Conservation (phyloP, 164 flowering plant genomes). For the Chloranthus sessilifolius region DNA sequence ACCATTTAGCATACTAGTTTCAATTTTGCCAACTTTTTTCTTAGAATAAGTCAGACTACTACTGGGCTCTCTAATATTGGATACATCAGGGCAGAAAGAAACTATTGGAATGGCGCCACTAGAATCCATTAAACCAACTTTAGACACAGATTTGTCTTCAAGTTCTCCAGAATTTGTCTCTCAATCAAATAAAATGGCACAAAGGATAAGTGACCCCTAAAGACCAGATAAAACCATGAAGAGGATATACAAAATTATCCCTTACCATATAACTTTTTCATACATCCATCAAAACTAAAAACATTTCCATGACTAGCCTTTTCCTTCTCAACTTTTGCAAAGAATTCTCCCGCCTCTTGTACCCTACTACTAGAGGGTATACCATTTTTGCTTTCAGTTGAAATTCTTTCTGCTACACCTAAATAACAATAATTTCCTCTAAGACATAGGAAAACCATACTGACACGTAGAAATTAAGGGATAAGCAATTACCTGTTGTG, state of each 20-base stretch:
- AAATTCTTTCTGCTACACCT: slow-evolving; percentile 13
- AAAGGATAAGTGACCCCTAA: too few relatives aligned
- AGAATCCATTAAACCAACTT: background rate
- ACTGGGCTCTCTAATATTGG: too few relatives aligned
- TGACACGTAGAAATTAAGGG: background rate
- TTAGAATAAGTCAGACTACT: background rate
- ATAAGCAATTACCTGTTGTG: slow-evolving; percentile 5
- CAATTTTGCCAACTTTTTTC: background rate
- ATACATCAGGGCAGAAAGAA: too few relatives aligned
- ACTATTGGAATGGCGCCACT: background rate
- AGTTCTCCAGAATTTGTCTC: background rate
- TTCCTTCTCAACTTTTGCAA: slow-evolving; percentile 12
- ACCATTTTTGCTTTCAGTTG: slow-evolving; percentile 20
- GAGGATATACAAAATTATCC: background rate
- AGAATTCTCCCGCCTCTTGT: slow-evolving; percentile 17
- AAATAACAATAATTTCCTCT: background rate
- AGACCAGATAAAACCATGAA: too few relatives aligned
- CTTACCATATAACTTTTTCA: slow-evolving; percentile 20
- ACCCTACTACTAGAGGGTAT: slow-evolving; percentile 10
- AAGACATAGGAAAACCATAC: background rate
- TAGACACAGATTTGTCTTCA: background rate
- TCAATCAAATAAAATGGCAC: slow-evolving; percentile 1
- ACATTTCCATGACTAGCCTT: slow-evolving; percentile 20
- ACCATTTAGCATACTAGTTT: background rate
- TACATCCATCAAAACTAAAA: slow-evolving; percentile 14